Conservation (phyloP, 441 rosid species). For the Croton laevigatus region DNA sequence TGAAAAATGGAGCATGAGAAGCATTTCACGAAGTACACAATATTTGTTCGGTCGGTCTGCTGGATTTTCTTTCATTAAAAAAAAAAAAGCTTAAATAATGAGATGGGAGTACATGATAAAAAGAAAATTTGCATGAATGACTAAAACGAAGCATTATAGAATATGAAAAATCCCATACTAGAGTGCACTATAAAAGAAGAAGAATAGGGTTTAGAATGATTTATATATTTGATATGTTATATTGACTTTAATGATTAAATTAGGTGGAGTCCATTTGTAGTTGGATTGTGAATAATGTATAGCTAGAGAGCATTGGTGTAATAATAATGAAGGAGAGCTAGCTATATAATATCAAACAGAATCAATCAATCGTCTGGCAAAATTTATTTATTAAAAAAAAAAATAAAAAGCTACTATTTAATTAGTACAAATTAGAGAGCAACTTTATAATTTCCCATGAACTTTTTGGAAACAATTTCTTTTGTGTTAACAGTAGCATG, state of each 20-base stretch:
- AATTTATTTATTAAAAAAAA: too few species aligned
- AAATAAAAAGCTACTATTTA: background rate
- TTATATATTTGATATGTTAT: background rate
- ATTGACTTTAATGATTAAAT: conserved; percentile 14
- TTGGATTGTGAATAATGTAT: conserved; percentile 1
- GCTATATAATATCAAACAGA: background rate
- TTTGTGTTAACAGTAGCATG: background rate
- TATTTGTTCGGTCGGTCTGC: too few species aligned
- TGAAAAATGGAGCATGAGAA: too few species aligned
- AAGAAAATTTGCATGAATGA: background rate
- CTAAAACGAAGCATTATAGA: background rate
- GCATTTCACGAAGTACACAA: too few species aligned
- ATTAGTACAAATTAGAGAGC: background rate
- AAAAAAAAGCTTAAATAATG: too few species aligned
- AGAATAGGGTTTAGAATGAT: background rate
- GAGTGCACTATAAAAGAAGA: background rate
- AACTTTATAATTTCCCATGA: background rate
- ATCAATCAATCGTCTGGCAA: background rate
- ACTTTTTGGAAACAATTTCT: conserved; percentile 8
- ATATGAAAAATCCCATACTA: background rate
- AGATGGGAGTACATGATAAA: too few species aligned
- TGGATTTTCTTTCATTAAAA: too few species aligned
- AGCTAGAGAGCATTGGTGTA: background rate
- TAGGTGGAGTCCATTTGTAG: conserved; percentile 14
- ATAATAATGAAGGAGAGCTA: background rate